phyloP scores from a whole-genome alignment of 2,329 filamentous ascomycete species.

The Kalmusia sp. region DNA sequence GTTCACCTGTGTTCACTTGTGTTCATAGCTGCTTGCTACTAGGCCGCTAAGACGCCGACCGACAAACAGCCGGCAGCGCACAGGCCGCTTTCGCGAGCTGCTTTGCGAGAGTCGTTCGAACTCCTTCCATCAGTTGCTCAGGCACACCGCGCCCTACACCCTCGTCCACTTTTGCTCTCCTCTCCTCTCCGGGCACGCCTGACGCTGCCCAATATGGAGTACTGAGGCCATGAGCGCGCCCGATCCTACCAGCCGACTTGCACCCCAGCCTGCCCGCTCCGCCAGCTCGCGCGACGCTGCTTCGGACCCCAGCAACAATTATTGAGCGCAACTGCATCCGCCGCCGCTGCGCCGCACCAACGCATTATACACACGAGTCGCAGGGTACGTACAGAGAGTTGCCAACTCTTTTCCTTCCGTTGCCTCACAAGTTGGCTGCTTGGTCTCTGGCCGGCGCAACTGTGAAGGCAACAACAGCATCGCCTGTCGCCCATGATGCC shows the following conservation, averaged over 20 bases:
- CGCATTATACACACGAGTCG: conserved; percentile 6
- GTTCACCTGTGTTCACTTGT: background rate
- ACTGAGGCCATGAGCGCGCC: conserved; percentile 42
- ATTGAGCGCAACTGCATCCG: conserved; percentile 13
- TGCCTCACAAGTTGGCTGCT: conserved; percentile 49
- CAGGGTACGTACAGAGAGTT: conserved; percentile 8
- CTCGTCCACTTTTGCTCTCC: conserved; percentile 2
- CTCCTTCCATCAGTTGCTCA: conserved; percentile 21
- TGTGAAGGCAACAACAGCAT: conserved; percentile 49
- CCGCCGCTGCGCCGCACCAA: conserved; percentile 18
- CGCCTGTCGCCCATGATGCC: conserved; percentile 74
- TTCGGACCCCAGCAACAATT: conserved; percentile 38
- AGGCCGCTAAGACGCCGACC: background rate
- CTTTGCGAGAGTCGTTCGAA: conserved; percentile 19
- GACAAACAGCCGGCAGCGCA: conserved; percentile 16
- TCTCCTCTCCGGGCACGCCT: conserved; percentile 26
- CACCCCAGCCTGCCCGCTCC: conserved; percentile 25
- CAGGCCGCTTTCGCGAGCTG: conserved; percentile 18
- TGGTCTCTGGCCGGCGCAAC: conserved; percentile 46
- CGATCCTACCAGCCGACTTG: conserved; percentile 19
- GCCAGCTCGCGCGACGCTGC: conserved; percentile 38
- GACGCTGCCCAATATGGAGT: conserved; percentile 43
- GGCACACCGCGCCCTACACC: conserved; percentile 8
- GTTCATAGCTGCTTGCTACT: background rate
- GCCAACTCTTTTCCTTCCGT: conserved; percentile 22